These are phyloP conservation scores for Penicillium samsonianum DNA, from an alignment of 495 filamentous ascomycete species.

Conservation along the genomic window DNA sequence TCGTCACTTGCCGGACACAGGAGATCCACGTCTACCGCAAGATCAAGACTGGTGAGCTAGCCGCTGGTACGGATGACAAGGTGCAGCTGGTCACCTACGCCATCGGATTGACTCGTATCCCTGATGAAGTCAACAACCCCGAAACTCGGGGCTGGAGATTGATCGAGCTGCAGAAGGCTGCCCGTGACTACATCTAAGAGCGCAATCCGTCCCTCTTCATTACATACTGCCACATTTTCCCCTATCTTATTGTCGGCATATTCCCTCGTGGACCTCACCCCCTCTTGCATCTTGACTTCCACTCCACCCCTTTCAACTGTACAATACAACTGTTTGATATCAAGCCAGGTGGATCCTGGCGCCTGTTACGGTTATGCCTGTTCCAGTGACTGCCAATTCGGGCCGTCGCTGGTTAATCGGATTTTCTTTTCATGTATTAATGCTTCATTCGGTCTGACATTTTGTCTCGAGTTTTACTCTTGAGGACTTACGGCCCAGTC, in stretches of 20 bases:
- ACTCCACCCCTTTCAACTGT: slow-evolving; percentile 33
- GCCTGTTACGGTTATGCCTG: slow-evolving; percentile 34
- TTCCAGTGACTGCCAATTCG: slow-evolving; percentile 31
- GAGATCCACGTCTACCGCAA: slow-evolving; percentile 97
- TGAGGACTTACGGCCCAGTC: neutral
- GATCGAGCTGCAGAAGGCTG: slow-evolving; percentile 98
- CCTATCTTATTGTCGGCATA: slow-evolving; percentile 9
- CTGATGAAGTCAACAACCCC: slow-evolving; percentile 94
- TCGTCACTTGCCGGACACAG: slow-evolving; percentile 94
- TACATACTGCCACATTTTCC: neutral
- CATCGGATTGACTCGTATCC: slow-evolving; percentile 88
- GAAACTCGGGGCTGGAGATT: slow-evolving; percentile 95
- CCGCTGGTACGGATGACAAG: slow-evolving; percentile 98
- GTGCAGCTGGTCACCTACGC: slow-evolving; percentile 98
- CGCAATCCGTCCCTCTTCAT: neutral
- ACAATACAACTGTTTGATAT: slow-evolving; percentile 46
- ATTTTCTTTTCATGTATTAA: slow-evolving; percentile 35
- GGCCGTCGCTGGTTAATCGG: slow-evolving; percentile 24
- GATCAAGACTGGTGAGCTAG: slow-evolving; percentile 81
- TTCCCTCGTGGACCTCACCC: slow-evolving; percentile 4
- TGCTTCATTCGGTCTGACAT: slow-evolving; percentile 23
- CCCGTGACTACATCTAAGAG: slow-evolving; percentile 84
- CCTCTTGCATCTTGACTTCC: slow-evolving; percentile 13
- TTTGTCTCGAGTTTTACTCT: slow-evolving; percentile 8
- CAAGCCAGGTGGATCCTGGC: slow-evolving; percentile 41